Base-by-base conservation (phyloP, 345 rosid genomes). In the Syzygium aqueum region DNA sequence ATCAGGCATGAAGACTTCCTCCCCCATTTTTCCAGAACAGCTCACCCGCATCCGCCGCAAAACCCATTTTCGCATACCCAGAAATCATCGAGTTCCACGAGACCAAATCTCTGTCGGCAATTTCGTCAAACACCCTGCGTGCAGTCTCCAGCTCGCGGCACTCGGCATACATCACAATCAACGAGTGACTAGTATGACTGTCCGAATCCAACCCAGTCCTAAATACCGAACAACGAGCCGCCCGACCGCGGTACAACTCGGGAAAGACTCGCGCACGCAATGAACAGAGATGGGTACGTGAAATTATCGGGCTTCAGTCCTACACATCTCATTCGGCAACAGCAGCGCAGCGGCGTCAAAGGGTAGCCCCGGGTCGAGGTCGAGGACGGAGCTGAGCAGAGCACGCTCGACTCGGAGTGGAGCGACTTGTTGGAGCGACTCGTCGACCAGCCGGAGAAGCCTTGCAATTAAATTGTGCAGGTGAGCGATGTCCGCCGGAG, bases 11-110 rank as follows among this genome's bases (percentile, higher is more conserved):
- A 95, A 87, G 52, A 94, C 98, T 54, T 89, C 89, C n/a, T 91
- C 92, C 87, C 87, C 92, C 99, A 97, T 95, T 85, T n/a, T 87
- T 85, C 89, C 86, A 59, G 92, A 97, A 94, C 92, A 96, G 88
- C 86, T 86, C 91, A 88, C 95, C 91, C 1, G 98, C 96, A 17
- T 96, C 94, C 37, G 52, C 89, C 0, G 95, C 92, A 63, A 88
- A 86, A 16, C 99, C 98, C 94, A 91, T 92, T 86, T 92, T 91
- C 46, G 96, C 91, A 88, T 95, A 95, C 89, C 96, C 98, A 1
- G 98, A 94, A 85, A 97, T 95, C 98, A 97, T 95, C 11, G 98
- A 96, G 90, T 95, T 95, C 99, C 98, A 97, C 3, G 98, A 94
- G 84, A 97, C 98, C 88, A 90, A 85, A 91, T 93, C 96, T 85